These are phyloP conservation scores for Gossypium sturtianum DNA, from an alignment of 345 rosid genomes.

Conservation along the genomic window DNA sequence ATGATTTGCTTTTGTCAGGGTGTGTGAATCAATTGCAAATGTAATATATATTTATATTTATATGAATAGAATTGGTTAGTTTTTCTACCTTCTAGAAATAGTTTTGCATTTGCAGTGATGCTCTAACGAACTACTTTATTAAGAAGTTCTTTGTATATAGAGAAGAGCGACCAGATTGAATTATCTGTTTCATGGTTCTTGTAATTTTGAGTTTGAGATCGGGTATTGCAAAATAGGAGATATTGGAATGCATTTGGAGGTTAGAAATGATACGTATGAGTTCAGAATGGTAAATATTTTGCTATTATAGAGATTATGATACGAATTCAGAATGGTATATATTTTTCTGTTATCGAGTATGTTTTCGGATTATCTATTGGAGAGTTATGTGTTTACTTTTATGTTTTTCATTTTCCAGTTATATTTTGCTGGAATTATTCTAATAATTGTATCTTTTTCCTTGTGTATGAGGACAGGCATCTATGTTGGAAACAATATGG, in stretches of 20 bases:
- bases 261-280: not conserved
- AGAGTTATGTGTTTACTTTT: not conserved
- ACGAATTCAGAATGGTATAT: no score
- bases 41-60: not conserved
- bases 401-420: not conserved
- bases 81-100: not conserved
- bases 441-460: not conserved
- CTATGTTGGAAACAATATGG: conserved; percentile 72
- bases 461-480: conserved; percentile 38
- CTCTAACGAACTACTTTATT: not conserved
- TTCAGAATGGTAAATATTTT: not conserved
- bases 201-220: no score
- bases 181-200: not conserved
- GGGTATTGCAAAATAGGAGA: no score
- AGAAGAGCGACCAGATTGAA: no score
- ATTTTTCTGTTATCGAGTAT: no score
- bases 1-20: no score
- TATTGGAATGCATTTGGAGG: no score
- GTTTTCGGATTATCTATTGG: not conserved
- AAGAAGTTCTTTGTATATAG: not conserved
- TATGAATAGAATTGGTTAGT: not conserved
- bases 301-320: not conserved
- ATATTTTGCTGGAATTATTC: not conserved
- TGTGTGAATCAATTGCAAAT: no score
- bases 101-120: not conserved